A percentile compares a stretch with the other conserved stretches of the same genome.
These are phyloP conservation scores for Brettanomyces nanus DNA, from an alignment of 805 yeast species.

Conservation along the genomic window DNA sequence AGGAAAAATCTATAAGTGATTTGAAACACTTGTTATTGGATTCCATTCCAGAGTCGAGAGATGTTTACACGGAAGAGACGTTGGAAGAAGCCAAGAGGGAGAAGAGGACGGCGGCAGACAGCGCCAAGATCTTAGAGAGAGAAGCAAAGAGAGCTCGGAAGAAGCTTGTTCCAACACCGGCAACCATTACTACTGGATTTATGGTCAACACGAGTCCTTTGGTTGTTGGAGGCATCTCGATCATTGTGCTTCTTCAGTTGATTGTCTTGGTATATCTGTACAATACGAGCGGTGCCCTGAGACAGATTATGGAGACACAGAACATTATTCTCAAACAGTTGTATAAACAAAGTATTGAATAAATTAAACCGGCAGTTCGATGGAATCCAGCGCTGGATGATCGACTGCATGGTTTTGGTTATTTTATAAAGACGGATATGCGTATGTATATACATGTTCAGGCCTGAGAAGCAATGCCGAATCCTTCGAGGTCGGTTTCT, in stretches of 20 bases:
- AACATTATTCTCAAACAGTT: neutral
- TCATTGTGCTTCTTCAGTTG: neutral
- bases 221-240: no score
- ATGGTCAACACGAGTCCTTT: no score
- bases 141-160: neutral
- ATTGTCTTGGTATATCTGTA: neutral
- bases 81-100: neutral
- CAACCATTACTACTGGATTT: neutral
- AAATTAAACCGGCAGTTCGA: no score
- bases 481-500: conserved; percentile 10
- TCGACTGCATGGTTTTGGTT: no score
- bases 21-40: conserved; percentile 23
- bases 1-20: conserved; percentile 46
- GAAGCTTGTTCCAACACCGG: neutral
- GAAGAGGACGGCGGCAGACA: neutral
- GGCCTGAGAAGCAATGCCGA: conserved; percentile 17
- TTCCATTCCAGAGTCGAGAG: conserved; percentile 8
- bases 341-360: neutral
- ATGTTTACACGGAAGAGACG: neutral
- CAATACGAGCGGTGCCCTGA: neutral
- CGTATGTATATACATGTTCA: no score
- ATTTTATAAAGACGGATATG: no score
- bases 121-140: neutral
- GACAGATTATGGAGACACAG: neutral
- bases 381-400: no score